Percentiles rank a stretch among this genome's conserved stretches.
These are phyloP conservation scores for Leptographium wingfieldii DNA, from an alignment of 2,329 filamentous ascomycete species.

Conservation along the genomic window DNA sequence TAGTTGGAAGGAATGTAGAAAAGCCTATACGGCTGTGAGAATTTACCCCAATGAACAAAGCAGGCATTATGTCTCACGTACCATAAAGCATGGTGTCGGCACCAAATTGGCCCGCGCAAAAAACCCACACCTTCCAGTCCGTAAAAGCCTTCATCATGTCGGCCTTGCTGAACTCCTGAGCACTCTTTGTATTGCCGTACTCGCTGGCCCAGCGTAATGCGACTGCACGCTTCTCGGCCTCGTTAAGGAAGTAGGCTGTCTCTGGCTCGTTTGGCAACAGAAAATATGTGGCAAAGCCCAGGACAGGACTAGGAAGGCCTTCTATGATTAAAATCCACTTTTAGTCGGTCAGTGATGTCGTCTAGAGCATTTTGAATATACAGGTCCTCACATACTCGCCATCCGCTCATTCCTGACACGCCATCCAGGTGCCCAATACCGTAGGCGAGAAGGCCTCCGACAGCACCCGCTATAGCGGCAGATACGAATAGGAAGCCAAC, in stretches of 20 bases:
- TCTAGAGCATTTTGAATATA: not conserved
- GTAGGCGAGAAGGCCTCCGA: slow-evolving; percentile 61
- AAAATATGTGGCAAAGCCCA: slow-evolving; percentile 44
- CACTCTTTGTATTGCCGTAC: slow-evolving; percentile 35
- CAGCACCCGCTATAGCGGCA: slow-evolving; percentile 57
- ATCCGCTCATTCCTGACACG: slow-evolving; percentile 48
- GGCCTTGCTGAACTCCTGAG: slow-evolving; percentile 34
- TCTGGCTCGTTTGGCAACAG: slow-evolving; percentile 47
- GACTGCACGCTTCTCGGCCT: slow-evolving; percentile 45
- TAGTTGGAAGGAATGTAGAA: slow-evolving; percentile 67
- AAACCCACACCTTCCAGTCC: slow-evolving; percentile 67
- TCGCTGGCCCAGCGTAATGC: slow-evolving; percentile 20
- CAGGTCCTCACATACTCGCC: slow-evolving; percentile 30
- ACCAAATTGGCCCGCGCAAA: slow-evolving; percentile 58
- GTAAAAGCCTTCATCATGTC: slow-evolving; percentile 55
- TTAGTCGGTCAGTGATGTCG: too few relatives aligned
- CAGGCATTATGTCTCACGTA: not conserved
- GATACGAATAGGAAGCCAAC: slow-evolving; percentile 63
- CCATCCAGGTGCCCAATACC: slow-evolving; percentile 64
- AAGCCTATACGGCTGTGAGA: slow-evolving; percentile 34
- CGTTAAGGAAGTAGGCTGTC: slow-evolving; percentile 46
- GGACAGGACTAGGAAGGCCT: slow-evolving; percentile 31
- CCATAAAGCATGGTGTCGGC: slow-evolving; percentile 64
- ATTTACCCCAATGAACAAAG: too few relatives aligned
- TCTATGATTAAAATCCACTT: slow-evolving; percentile 46